phyloP scores from a whole-genome alignment of 1,284 basidiomycete genomes.

The Schizophyllum commune region DNA sequence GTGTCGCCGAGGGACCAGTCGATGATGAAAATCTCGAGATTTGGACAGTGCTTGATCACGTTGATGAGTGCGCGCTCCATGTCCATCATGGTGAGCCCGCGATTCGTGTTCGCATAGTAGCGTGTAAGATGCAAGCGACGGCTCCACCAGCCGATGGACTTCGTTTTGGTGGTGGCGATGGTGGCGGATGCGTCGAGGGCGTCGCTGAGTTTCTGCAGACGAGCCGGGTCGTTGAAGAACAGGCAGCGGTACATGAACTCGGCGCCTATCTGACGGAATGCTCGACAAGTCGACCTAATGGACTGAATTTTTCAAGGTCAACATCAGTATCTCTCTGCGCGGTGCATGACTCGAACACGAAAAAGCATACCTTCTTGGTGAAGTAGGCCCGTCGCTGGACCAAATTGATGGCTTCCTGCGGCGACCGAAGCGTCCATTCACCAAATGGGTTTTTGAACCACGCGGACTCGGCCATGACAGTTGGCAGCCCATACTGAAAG shows the following conservation, averaged over 20 bases:
- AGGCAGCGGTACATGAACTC: slow-evolving; percentile 61
- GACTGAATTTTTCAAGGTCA: slow-evolving; percentile 35
- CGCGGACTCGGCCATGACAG: slow-evolving; percentile 47
- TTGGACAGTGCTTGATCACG: slow-evolving; percentile 54
- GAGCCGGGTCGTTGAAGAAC: slow-evolving; percentile 49
- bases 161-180: slow-evolving; percentile 21
- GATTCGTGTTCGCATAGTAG: slow-evolving; percentile 29
- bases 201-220: slow-evolving; percentile 37
- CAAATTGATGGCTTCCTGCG: slow-evolving; percentile 45
- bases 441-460: slow-evolving; percentile 46
- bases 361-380: slow-evolving; percentile 62
- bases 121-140: slow-evolving; percentile 54
- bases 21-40: slow-evolving; percentile 61
- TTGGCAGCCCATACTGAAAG: slow-evolving; percentile 48
- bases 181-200: slow-evolving; percentile 41
- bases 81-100: slow-evolving; percentile 29
- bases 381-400: slow-evolving; percentile 51
- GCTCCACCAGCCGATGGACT: slow-evolving; percentile 56
- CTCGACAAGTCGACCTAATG: slow-evolving; percentile 53
- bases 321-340: too few relatives aligned
- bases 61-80: slow-evolving; percentile 40
- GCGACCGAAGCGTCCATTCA: slow-evolving; percentile 50
- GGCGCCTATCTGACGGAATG: slow-evolving; percentile 43
- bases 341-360: too few relatives aligned
- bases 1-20: slow-evolving; percentile 47